Evolutionary conservation across 352 stramenopile species (phyloP).

Genomic region (Albugo candida): DNA sequence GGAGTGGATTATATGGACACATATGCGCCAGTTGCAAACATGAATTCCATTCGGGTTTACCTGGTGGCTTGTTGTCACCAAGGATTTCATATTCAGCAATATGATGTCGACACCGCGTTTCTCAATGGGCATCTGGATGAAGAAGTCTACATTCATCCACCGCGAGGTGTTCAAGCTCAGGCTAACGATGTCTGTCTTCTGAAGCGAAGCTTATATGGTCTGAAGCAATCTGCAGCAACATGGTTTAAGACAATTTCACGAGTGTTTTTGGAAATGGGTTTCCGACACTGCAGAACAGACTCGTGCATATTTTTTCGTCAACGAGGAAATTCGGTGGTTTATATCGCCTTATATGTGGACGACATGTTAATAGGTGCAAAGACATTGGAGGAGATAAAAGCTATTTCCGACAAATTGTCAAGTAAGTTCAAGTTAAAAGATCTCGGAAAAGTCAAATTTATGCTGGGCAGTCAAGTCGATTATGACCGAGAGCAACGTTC

Average conservation of each 20-base stretch:
- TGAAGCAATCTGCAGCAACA: conserved; percentile 15
- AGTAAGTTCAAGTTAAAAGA: too few species aligned
- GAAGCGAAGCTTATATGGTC: conserved; percentile 12
- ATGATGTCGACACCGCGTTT: conserved; percentile 7
- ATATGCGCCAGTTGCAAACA: conserved; percentile 12
- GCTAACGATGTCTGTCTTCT: not conserved
- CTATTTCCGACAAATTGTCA: not conserved
- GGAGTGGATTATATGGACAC: conserved; percentile 11
- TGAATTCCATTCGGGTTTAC: conserved; percentile 10
- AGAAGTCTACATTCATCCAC: conserved; percentile 9
- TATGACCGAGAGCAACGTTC: too few species aligned
- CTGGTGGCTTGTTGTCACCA: conserved; percentile 9
- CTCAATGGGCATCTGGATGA: conserved; percentile 4
- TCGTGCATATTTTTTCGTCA: not conserved
- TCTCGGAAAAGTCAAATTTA: too few species aligned
- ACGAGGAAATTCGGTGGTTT: not conserved
- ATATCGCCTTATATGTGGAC: not conserved
- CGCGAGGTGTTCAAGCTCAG: not conserved
- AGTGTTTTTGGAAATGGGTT: conserved; percentile 7
- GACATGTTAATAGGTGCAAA: not conserved
- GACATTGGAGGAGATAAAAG: not conserved
- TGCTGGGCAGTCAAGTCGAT: too few species aligned
- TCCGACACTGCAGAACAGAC: not conserved
- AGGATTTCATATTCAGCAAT: conserved; percentile 9
- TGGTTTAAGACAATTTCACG: conserved; percentile 13